phyloP scores from a whole-genome alignment of 2,329 filamentous ascomycete species.

The Aspergillus flavus region DNA sequence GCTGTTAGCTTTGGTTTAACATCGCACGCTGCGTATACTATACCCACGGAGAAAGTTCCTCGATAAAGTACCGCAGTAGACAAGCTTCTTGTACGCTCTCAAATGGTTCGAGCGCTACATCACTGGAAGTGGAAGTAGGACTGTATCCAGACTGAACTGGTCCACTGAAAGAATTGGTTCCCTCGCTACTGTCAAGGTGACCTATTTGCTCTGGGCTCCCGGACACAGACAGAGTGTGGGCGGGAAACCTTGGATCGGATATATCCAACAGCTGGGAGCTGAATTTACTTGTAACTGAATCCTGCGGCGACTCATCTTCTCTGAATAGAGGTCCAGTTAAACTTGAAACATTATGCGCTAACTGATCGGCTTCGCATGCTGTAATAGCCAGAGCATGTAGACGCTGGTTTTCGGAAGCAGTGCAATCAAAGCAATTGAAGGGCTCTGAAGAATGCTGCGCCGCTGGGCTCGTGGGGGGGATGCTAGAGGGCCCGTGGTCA shows the following conservation, averaged over 20 bases:
- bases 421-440: neutral
- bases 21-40: neutral
- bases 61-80: conserved; percentile 27
- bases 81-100: conserved; percentile 22
- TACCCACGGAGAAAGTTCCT: conserved; percentile 31
- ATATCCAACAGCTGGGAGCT: neutral
- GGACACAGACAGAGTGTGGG: neutral
- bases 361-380: neutral
- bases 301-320: neutral
- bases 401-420: neutral
- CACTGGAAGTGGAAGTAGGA: neutral
- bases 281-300: neutral
- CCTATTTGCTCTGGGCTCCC: neutral
- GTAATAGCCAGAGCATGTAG: neutral
- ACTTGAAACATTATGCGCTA: neutral
- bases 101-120: neutral
- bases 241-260: neutral
- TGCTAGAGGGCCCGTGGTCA: neutral
- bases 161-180: neutral
- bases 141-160: neutral
- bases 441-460: neutral
- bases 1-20: neutral
- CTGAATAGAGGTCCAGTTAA: too few species aligned
- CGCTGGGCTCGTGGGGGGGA: neutral
- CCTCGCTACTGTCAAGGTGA: neutral